phyloP scores from a whole-genome alignment of 2,329 filamentous ascomycete genomes.

The Pseudogymnoascus sp. region DNA sequence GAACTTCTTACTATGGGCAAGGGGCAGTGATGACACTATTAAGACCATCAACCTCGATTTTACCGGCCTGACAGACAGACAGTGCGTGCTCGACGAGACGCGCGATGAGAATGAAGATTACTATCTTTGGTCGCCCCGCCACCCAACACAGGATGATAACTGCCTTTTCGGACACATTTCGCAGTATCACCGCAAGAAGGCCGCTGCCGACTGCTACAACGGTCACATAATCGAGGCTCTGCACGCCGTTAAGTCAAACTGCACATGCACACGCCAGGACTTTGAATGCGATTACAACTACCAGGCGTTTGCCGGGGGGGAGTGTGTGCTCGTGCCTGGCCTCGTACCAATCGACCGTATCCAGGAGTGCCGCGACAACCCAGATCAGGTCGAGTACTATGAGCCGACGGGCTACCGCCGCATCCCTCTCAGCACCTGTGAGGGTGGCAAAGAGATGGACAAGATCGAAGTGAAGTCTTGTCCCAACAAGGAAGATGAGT shows the following conservation, averaged over 20 bases:
- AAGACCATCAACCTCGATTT: slow-evolving; percentile 85
- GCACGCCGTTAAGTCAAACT: slow-evolving; percentile 65
- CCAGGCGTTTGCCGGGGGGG: slow-evolving; percentile 67
- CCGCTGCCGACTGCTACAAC: slow-evolving; percentile 74
- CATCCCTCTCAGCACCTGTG: slow-evolving; percentile 82
- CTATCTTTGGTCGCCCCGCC: slow-evolving; percentile 76
- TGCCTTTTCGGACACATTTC: slow-evolving; percentile 91
- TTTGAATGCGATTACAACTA: slow-evolving; percentile 98
- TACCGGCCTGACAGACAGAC: slow-evolving; percentile 63
- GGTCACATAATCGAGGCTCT: slow-evolving; percentile 62
- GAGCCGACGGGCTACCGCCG: slow-evolving; percentile 81
- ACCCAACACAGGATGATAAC: slow-evolving; percentile 68
- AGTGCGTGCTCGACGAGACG: slow-evolving; percentile 62
- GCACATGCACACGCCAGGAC: slow-evolving; percentile 74
- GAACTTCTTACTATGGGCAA: slow-evolving; percentile 87
- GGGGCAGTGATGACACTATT: slow-evolving; percentile 46
- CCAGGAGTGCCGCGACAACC: slow-evolving; percentile 52
- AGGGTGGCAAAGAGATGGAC: slow-evolving; percentile 68
- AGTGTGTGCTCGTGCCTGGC: slow-evolving; percentile 70
- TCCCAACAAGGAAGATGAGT: slow-evolving; percentile 74
- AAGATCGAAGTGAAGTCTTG: slow-evolving; percentile 59
- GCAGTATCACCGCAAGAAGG: slow-evolving; percentile 84
- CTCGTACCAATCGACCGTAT: slow-evolving; percentile 55
- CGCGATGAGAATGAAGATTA: slow-evolving; percentile 62
- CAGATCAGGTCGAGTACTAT: slow-evolving; percentile 69